Evolutionary conservation across 306 rosid species (phyloP).

Genomic region (Purshia tridentata): DNA sequence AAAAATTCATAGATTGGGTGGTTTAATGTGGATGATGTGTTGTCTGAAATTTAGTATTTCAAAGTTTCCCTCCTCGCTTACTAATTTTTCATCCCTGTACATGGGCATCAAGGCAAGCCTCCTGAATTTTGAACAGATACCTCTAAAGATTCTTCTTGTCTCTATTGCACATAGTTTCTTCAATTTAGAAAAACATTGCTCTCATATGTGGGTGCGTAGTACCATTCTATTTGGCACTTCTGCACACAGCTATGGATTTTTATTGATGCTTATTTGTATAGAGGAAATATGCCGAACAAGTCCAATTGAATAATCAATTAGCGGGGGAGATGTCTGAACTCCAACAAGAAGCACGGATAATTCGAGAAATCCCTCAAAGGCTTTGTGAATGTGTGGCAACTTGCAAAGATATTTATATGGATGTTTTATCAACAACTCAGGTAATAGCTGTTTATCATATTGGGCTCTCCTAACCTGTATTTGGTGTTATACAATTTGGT

Average conservation of each 20-base stretch:
- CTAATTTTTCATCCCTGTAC: no score
- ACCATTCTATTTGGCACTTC: background rate
- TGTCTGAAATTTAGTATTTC: background rate
- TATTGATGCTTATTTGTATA: slow-evolving; percentile 29
- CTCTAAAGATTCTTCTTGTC: background rate
- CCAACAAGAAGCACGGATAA: slow-evolving; percentile 51
- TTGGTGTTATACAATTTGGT: slow-evolving; percentile 23
- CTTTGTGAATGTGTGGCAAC: slow-evolving; percentile 49
- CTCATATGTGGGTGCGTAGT: background rate
- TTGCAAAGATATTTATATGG: slow-evolving; percentile 63
- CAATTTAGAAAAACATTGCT: background rate
- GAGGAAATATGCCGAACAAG: slow-evolving; percentile 65
- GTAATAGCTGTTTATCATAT: slow-evolving; percentile 38
- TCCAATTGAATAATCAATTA: slow-evolving; percentile 39
- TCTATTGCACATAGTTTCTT: background rate
- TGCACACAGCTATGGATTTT: background rate
- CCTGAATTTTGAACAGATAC: background rate
- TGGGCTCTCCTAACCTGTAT: slow-evolving; percentile 9
- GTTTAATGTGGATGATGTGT: background rate
- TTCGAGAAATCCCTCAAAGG: slow-evolving; percentile 48
- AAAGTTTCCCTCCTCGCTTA: background rate
- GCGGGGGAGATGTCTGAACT: slow-evolving; percentile 41
- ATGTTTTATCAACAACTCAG: slow-evolving; percentile 60
- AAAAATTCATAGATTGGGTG: background rate
- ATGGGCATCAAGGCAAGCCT: background rate